Evolutionary conservation across 2,329 filamentous ascomycete species (phyloP), one percentile per base, ranked within the genome.

Genomic region (Trichoderma cornu-damae): DNA sequence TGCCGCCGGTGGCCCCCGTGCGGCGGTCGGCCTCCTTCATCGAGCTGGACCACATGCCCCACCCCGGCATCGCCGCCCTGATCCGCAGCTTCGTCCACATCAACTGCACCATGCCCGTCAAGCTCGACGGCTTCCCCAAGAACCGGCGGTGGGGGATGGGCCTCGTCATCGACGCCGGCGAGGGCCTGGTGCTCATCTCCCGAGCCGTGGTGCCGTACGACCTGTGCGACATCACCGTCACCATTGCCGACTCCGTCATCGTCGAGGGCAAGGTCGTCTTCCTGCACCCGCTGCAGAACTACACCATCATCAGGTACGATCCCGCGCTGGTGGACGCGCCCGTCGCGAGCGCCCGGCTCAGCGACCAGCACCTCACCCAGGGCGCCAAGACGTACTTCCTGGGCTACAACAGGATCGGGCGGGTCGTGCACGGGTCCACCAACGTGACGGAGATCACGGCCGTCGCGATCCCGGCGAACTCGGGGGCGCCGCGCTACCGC

Each of bases 401-500:
- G 61, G 95, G 94, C n/a, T 95, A 96, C 77, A 99, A 99, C 69
- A 87, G 95, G 63, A 97, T 96, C 63, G 87, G 93, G 60, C 85
- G 93, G 34, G 90, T 96, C 38, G 93, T 97, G 3, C 90, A 96
- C 64, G 89, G 91, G 4, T 91, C 96, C 65, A 97, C 94, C 0
- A 90, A 88, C 0, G 91, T 99, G 12, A 99, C 95, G 0, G 94
- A 99, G 70, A 95, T 99, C 67, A 97, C 93, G 9, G 94, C 94
- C 2, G 94, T 97, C 3, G 90, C 92, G 0, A 97, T 99, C 61
- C 95, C 94, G 0, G 91, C 94, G 24, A 97, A 96, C 72, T 87
- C 89, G 0, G 85, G 90, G 1, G 93, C 94, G 6, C 94, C 94
- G 4, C 82, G 94, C 61, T 99, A 99, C 70, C 85, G 95, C 3